Conservation (phyloP, 2,329 filamentous ascomycete species). For the Aspergillus sp. region DNA sequence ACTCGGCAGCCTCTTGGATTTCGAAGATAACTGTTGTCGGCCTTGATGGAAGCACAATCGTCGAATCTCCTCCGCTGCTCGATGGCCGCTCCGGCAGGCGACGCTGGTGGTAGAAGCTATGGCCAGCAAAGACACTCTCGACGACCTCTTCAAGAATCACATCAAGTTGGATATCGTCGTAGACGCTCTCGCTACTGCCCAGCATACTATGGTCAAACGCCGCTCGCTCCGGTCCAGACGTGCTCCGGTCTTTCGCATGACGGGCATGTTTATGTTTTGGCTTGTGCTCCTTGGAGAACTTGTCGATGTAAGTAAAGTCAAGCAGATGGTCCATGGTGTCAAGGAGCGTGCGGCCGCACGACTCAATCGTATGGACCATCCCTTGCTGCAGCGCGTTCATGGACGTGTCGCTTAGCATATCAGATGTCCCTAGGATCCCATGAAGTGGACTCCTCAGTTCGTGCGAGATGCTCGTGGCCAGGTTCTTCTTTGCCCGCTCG, state of each 20-base stretch:
- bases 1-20: neutral
- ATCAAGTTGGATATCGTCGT: neutral
- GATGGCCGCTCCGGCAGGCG: too few relatives aligned
- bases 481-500: slow-evolving; percentile 29
- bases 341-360: slow-evolving; percentile 40
- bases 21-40: neutral
- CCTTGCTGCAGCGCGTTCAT: neutral
- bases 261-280: neutral
- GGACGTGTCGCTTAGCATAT: neutral
- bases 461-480: slow-evolving; percentile 31
- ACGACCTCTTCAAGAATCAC: neutral
- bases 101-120: neutral
- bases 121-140: neutral
- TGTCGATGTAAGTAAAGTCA: slow-evolving; percentile 26
- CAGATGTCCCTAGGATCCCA: slow-evolving; percentile 18
- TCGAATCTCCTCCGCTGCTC: neutral
- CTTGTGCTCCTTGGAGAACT: neutral
- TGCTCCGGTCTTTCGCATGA: neutral
- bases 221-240: neutral
- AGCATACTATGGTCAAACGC: too few relatives aligned
- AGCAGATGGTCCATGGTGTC: slow-evolving; percentile 39
- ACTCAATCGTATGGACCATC: slow-evolving; percentile 27
- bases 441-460: slow-evolving; percentile 34
- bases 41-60: too few relatives aligned
- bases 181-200: too few relatives aligned